Base-by-base conservation (phyloP, 306 rosid species). In the Trifolium repens region DNA sequence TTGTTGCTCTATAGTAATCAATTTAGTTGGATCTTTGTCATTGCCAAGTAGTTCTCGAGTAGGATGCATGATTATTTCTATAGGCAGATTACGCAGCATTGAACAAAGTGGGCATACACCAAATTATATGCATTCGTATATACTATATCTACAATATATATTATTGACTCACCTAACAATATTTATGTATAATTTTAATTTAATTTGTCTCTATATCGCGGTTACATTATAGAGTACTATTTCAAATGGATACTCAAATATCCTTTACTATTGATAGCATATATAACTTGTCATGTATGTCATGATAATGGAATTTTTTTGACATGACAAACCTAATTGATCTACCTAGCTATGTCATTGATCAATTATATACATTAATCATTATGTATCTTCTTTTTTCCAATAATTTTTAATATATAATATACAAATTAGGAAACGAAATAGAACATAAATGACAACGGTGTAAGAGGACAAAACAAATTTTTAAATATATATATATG, bases 21-120 rank as follows among this genome's bases (percentile, higher is more conserved):
- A 55, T 7, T 14, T 30, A 84, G 87, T 84, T 84, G 87, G 79
- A 84, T 76, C 65, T 61, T 64, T 66, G 84, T 80, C 87, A 84
- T 14, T 79, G 84, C 87, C 87, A 47, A 57, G 87, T 71, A 66
- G 73, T 76, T 79, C 2, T 55, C 69, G 84, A 79, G 81, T 76
- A 76, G 87, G 82, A 79, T 79, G 72, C 47, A 62, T 65, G 62
- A 59, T 79, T 57, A 52, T n/a, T 52, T 52, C 24, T 52, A 46
- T 5, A 14, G n/a, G 52, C 15, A 46, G 55, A 39, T 44, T 44
- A 53, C 4, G 62, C 60, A 68, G 76, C 64, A 75, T 81, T 81
- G 42, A 61, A 40, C 35, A 46, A 42, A 64, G 86, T 79, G 78
- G 74, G 7, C 35, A 35, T 37, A 22, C 73, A 81, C 73, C 80